Evolutionary conservation across 1,139 yeast species (phyloP).

Genomic region (Yamadazyma dushanensis): DNA sequence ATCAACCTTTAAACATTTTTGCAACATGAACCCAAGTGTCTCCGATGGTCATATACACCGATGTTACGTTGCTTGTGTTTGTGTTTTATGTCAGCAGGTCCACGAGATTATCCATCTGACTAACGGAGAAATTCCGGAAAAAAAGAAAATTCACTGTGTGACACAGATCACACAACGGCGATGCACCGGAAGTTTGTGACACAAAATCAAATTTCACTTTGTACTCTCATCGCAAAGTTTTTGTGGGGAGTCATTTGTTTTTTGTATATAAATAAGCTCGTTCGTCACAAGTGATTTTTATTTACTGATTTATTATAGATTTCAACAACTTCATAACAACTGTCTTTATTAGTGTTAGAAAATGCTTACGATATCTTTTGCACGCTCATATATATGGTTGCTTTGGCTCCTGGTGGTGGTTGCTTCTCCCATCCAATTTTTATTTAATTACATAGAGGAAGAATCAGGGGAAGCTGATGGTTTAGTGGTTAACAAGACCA

Average conservation of each 20-base stretch:
- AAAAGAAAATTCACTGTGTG: not conserved
- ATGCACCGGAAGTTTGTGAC: not conserved
- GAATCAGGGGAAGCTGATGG: not conserved
- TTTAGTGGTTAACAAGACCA: constrained; percentile 16
- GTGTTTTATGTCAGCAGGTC: not conserved
- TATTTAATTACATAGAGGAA: not conserved
- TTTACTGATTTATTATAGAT: constrained; percentile 1
- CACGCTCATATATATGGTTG: constrained; percentile 2
- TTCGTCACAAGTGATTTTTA: not conserved
- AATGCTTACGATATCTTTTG: not conserved
- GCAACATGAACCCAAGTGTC: too few relatives aligned
- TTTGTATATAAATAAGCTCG: constrained; percentile 3
- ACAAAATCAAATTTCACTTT: constrained; percentile 2
- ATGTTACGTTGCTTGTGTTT: too few relatives aligned
- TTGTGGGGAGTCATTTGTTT: constrained; percentile 8
- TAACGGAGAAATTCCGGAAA: too few relatives aligned
- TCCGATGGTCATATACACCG: too few relatives aligned
- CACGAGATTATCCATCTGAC: too few relatives aligned
- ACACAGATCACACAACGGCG: not conserved
- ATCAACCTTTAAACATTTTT: too few relatives aligned
- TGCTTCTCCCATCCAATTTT: constrained; percentile 2
- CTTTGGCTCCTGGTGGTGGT: constrained; percentile 2
- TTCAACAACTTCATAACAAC: too few relatives aligned
- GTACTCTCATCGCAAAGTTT: constrained; percentile 5
- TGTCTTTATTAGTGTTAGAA: too few relatives aligned